Evolutionary conservation across 768 basidiomycete genomes (phyloP).

Genomic region (Mycena epipterygia): DNA sequence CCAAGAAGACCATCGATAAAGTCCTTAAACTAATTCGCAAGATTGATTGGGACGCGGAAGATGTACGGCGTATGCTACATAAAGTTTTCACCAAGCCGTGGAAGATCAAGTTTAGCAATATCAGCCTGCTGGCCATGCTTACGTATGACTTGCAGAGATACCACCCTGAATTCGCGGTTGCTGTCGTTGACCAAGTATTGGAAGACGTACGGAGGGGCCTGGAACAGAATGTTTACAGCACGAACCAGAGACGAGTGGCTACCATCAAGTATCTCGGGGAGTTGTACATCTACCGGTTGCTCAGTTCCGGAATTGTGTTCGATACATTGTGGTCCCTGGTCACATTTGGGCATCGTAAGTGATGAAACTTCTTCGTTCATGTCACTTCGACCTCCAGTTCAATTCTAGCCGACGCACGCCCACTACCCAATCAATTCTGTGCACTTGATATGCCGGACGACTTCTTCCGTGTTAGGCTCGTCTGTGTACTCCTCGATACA

Average conservation of each 20-base stretch:
- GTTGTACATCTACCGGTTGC: constrained; percentile 94
- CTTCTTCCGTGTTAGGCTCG: constrained; percentile 93
- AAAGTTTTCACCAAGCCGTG: constrained; percentile 98
- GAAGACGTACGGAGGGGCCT: constrained; percentile 93
- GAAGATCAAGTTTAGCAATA: constrained; percentile 95
- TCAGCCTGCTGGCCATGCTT: constrained; percentile 92
- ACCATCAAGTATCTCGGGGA: constrained; percentile 97
- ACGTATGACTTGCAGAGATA: constrained; percentile 96
- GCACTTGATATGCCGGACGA: constrained; percentile 94
- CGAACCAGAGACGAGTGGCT: constrained; percentile 93
- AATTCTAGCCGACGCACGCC: constrained; percentile 85
- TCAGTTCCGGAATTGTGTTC: constrained; percentile 91
- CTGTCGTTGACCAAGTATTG: constrained; percentile 93
- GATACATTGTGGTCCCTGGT: constrained; percentile 95
- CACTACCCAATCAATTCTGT: constrained; percentile 81
- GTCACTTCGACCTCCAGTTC: constrained; percentile 28
- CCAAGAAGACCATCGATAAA: constrained; percentile 96
- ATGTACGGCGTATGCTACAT: constrained; percentile 74
- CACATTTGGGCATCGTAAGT: constrained; percentile 96
- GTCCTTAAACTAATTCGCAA: constrained; percentile 94
- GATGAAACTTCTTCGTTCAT: not conserved
- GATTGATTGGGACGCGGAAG: constrained; percentile 92
- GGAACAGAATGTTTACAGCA: constrained; percentile 95
- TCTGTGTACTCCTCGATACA: constrained; percentile 94
- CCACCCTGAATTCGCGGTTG: constrained; percentile 88